Evolutionary conservation across 164 flowering plant species (phyloP).

Genomic region (Magnolia sinica): DNA sequence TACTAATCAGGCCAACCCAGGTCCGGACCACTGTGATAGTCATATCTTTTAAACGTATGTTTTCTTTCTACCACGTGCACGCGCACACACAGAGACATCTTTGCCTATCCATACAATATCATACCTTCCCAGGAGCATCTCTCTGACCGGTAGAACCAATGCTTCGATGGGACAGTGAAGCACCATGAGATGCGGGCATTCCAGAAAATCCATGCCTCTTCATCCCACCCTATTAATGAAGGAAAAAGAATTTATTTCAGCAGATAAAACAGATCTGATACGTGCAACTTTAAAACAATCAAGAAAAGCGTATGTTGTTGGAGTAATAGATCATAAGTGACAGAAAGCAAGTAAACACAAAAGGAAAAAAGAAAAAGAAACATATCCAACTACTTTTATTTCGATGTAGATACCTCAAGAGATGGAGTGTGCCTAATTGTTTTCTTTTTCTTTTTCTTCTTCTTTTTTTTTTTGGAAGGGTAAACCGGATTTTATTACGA

Average conservation of each 20-base stretch:
- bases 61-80: too few species aligned
- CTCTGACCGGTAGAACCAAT: slow-evolving; percentile 92
- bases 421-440: too few species aligned
- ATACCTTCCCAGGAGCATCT: slow-evolving; percentile 90
- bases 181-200: slow-evolving; percentile 88
- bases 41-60: too few species aligned
- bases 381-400: too few species aligned
- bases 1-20: too few species aligned
- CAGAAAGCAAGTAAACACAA: not conserved
- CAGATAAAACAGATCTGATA: not conserved
- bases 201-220: slow-evolving; percentile 70
- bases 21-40: too few species aligned
- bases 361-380: not conserved
- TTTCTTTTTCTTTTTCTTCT: too few species aligned
- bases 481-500: too few species aligned
- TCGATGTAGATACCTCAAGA: too few species aligned
- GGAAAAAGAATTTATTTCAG: slow-evolving; percentile 1
- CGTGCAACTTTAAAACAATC: not conserved
- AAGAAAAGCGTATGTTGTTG: not conserved
- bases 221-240: slow-evolving; percentile 74
- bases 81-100: too few species aligned
- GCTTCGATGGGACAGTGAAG: slow-evolving; percentile 81
- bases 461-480: too few species aligned
- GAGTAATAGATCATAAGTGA: too few species aligned
- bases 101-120: not conserved